These are phyloP conservation scores for Urochloa ruziziensis DNA, from an alignment of 176 grass and related monocot species.

Conservation along the genomic window DNA sequence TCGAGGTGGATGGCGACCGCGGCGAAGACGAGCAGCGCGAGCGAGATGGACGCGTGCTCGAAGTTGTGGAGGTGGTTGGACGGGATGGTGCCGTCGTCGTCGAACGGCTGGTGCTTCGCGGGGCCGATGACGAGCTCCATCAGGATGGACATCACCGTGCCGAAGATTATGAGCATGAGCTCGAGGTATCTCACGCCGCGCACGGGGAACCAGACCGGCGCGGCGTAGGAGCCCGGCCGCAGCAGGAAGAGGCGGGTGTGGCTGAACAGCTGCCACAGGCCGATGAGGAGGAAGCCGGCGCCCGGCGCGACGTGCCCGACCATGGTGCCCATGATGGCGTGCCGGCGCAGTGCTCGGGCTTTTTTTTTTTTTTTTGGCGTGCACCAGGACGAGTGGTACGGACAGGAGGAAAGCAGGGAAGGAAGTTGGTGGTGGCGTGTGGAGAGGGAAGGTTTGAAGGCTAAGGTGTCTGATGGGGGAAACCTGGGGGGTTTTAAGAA, in stretches of 20 bases:
- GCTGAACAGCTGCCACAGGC: slow-evolving; percentile 84
- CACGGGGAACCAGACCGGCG: slow-evolving; percentile 74
- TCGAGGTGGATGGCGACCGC: slow-evolving; percentile 68
- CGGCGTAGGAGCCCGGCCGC: slow-evolving; percentile 60
- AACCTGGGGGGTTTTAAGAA: slow-evolving; percentile 36
- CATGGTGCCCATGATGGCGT: slow-evolving; percentile 65
- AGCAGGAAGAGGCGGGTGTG: slow-evolving; percentile 63
- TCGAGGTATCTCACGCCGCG: slow-evolving; percentile 54
- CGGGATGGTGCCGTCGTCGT: slow-evolving; percentile 78
- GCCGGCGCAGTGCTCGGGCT: not conserved
- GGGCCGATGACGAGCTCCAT: slow-evolving; percentile 95
- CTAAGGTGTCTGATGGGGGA: not conserved
- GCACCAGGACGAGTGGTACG: not conserved
- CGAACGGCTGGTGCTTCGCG: slow-evolving; percentile 77
- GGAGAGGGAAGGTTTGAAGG: not conserved
- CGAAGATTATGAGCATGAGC: slow-evolving; percentile 56
- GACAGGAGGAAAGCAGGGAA: not conserved
- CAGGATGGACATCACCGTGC: slow-evolving; percentile 52
- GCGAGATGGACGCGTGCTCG: slow-evolving; percentile 89
- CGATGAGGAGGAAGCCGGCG: slow-evolving; percentile 75
- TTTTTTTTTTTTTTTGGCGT: too few species aligned
- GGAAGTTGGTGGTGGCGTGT: slow-evolving; percentile 24
- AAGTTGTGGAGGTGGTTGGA: slow-evolving; percentile 94
- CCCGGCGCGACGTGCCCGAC: slow-evolving; percentile 86
- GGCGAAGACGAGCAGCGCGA: slow-evolving; percentile 68